Base-by-base conservation (phyloP, 2,329 filamentous ascomycete genomes). In the Coniochaeta ligniaria region DNA sequence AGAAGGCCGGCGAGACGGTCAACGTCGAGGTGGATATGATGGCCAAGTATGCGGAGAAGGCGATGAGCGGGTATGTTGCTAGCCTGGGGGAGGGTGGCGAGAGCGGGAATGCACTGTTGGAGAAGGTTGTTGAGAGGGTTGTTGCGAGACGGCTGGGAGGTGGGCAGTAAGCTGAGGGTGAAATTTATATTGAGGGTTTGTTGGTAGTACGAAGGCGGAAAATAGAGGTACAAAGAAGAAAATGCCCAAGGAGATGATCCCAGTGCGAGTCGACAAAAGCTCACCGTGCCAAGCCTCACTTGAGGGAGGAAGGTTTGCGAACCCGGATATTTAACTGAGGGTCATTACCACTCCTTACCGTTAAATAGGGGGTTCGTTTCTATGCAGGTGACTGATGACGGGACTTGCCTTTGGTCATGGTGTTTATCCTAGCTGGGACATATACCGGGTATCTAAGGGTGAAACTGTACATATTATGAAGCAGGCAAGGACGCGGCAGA, bases 1-100 rank as follows among this genome's bases (percentile, higher is more conserved):
- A 97, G 83, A 80, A 83, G 74, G 76, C 83, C 33, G 92, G 93
- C 2, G 91, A 96, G 6, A 83, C 87, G 57, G 91, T 96, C 63
- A 97, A 97, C 70, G 84, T 97, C 38, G 93, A 97, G 79, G 94
- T 96, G 59, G 93, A 97, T 72, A 91, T 96, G 79, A 82, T 88
- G 77, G 85, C 84, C 58, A 94, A 94, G 77, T 93, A 93, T 69
- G 90, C 91, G 1, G 90, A 93, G 79, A 97, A 97, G 84, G 94
- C 90, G 64, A 86, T 97, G 60, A 83, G 87, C 22, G 92, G 88
- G 8, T 95, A 93, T 74, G 86, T 97, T 62, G 81, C 84, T 59
- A 81, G 66, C 12, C 65, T 75, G 59, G 76, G 78, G 16, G 76
- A 78, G 17, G 78, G 79, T 61, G 80, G 80, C 35, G 78, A 77